Percentiles rank a stretch among this genome's conserved stretches.
phyloP scores from a whole-genome alignment of 805 yeast genomes.

The Wickerhamiella alocasiicola region DNA sequence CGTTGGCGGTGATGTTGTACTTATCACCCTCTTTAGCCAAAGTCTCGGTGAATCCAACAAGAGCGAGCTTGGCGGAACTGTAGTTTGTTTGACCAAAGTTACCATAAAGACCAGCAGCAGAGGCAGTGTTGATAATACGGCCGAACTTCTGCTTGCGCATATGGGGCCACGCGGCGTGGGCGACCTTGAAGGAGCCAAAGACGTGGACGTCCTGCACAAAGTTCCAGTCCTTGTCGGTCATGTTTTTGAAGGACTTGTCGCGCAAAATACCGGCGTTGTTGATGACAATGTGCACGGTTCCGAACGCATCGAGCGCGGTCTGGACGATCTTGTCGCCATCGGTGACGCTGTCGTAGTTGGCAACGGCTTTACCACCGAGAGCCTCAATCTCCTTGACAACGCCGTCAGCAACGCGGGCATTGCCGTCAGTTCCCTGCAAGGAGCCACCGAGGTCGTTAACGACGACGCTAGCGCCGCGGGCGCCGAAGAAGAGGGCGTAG shows the following conservation, averaged over 20 bases:
- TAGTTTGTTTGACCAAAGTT: constrained; percentile 95
- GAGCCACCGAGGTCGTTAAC: constrained; percentile 91
- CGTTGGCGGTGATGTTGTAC: constrained; percentile 71
- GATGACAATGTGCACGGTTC: constrained; percentile 75
- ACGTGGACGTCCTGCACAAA: constrained; percentile 78
- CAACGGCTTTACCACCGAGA: constrained; percentile 77
- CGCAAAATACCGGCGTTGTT: constrained; percentile 94
- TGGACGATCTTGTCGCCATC: constrained; percentile 75
- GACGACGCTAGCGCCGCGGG: constrained; percentile 87
- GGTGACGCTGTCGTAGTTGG: constrained; percentile 84
- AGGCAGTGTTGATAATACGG: constrained; percentile 82
- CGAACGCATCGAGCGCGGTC: constrained; percentile 76
- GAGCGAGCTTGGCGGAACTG: constrained; percentile 82
- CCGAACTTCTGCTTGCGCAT: constrained; percentile 78
- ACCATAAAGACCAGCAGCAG: constrained; percentile 95
- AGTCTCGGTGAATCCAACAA: constrained; percentile 87
- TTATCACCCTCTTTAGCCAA: constrained; percentile 87
- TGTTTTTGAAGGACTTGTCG: constrained; percentile 76
- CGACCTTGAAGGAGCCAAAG: constrained; percentile 74
- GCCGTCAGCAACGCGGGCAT: constrained; percentile 64
- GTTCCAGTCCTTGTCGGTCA: constrained; percentile 68
- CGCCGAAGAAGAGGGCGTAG: constrained; percentile 77
- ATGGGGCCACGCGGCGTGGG: constrained; percentile 87
- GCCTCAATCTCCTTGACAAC: constrained; percentile 74
- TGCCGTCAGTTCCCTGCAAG: constrained; percentile 53